Conservation (phyloP, 139 green algal species). For the Diplosphaera chodatii region DNA sequence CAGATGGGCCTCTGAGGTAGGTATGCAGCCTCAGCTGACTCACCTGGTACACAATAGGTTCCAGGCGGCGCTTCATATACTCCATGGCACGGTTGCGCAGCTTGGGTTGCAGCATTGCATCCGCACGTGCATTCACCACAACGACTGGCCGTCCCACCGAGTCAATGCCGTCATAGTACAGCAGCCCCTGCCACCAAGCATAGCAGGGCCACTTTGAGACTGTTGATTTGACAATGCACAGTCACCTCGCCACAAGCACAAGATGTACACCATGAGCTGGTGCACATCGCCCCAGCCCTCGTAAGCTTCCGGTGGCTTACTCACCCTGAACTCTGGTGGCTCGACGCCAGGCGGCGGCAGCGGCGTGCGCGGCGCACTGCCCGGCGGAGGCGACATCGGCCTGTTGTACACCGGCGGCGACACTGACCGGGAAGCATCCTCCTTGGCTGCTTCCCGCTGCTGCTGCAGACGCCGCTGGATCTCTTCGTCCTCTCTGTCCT, state of each 20-base stretch:
- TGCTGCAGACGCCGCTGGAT: background rate
- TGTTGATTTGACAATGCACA: too few species aligned
- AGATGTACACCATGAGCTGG: too few species aligned
- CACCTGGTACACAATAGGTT: conserved; percentile 53
- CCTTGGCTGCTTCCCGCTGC: background rate
- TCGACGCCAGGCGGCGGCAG: background rate
- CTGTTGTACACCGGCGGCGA: background rate
- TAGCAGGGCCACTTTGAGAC: too few species aligned
- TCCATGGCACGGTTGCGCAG: conserved; percentile 32
- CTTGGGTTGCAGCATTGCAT: conserved; percentile 17
- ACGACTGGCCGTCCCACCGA: conserved; percentile 62
- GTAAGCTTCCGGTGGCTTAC: too few species aligned
- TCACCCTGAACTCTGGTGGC: background rate
- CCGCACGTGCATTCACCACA: conserved; percentile 50
- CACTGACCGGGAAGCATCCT: background rate
- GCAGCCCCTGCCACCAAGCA: conserved; percentile 29
- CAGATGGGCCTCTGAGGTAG: too few species aligned
- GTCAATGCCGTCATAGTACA: conserved; percentile 67
- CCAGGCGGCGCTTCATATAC: conserved; percentile 42
- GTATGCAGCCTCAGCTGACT: background rate
- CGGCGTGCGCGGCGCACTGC: background rate
- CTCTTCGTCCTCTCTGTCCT: background rate
- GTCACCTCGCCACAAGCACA: too few species aligned
- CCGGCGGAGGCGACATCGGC: conserved; percentile 7
- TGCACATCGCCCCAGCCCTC: too few species aligned